Evolutionary conservation across 345 rosid genomes (phyloP).

Genomic region (Populus tremula): DNA sequence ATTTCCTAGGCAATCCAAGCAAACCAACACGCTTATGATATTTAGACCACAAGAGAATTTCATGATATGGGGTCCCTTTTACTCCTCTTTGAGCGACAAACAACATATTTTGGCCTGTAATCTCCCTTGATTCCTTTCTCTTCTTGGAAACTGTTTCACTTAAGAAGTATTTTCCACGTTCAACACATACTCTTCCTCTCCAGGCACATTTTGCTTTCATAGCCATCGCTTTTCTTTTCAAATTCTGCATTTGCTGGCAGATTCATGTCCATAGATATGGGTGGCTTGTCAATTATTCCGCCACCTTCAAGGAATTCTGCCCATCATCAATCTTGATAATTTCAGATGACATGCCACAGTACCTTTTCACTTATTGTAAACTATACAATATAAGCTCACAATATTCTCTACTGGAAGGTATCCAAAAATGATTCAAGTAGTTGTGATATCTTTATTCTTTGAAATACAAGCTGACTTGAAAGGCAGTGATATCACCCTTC

Average conservation of each 20-base stretch:
- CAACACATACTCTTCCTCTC: constrained; percentile 11
- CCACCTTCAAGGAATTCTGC: constrained; percentile 27
- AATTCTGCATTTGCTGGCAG: constrained; percentile 68
- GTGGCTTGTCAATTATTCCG: constrained; percentile 38
- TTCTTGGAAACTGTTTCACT: constrained; percentile 49
- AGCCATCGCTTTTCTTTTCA: constrained; percentile 55
- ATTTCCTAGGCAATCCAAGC: background rate
- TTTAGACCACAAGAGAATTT: no score
- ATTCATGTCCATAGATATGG: constrained; percentile 29
- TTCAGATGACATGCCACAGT: constrained; percentile 32
- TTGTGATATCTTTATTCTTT: constrained; percentile 67
- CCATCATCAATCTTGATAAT: constrained; percentile 25
- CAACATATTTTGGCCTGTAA: constrained; percentile 60
- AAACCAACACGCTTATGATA: background rate
- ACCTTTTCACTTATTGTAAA: constrained; percentile 44
- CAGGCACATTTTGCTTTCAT: constrained; percentile 50
- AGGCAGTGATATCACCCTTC: constrained; percentile 78
- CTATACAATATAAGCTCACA: background rate
- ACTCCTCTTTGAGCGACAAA: background rate
- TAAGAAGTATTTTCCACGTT: constrained; percentile 32
- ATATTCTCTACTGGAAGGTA: no score
- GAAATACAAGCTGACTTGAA: constrained; percentile 68
- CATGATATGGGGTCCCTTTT: no score
- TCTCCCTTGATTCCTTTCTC: constrained; percentile 61
- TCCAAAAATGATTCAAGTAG: background rate